Evolutionary conservation across 176 grass and related monocot genomes (phyloP).

Genomic region (Saccharum officinarum): DNA sequence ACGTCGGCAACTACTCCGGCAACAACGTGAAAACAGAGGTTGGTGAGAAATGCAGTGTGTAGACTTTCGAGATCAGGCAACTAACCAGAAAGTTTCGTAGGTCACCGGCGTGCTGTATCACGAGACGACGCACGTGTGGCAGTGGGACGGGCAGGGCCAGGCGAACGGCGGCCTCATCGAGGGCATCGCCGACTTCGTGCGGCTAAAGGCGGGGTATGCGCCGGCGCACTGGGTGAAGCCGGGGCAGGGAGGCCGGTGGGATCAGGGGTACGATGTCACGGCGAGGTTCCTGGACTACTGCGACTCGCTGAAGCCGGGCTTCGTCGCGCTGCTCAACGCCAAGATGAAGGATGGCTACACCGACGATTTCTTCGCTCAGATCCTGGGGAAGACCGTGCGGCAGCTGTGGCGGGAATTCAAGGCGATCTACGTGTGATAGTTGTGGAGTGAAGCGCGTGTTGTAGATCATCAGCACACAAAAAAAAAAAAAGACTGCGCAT

Average conservation of each 20-base stretch:
- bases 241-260: constrained; percentile 62
- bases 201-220: constrained; percentile 55
- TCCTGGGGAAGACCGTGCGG: constrained; percentile 48
- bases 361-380: constrained; percentile 49
- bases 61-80: too few species aligned
- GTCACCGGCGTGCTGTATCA: constrained; percentile 78
- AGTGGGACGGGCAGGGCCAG: constrained; percentile 49
- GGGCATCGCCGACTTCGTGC: constrained; percentile 82
- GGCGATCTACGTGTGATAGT: background rate
- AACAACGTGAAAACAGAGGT: constrained; percentile 51
- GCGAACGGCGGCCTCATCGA: constrained; percentile 54
- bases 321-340: constrained; percentile 62
- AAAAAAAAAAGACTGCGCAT: too few species aligned
- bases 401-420: constrained; percentile 78
- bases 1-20: constrained; percentile 51
- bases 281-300: constrained; percentile 72
- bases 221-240: constrained; percentile 64
- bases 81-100: background rate
- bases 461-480: too few species aligned
- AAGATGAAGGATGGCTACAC: constrained; percentile 64
- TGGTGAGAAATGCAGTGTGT: too few species aligned
- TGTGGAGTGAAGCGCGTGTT: too few species aligned
- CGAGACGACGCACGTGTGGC: constrained; percentile 72
- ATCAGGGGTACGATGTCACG: constrained; percentile 66
- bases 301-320: constrained; percentile 37